Conservation (phyloP, 805 yeast species). For the Scheffersomyces spartinae region DNA sequence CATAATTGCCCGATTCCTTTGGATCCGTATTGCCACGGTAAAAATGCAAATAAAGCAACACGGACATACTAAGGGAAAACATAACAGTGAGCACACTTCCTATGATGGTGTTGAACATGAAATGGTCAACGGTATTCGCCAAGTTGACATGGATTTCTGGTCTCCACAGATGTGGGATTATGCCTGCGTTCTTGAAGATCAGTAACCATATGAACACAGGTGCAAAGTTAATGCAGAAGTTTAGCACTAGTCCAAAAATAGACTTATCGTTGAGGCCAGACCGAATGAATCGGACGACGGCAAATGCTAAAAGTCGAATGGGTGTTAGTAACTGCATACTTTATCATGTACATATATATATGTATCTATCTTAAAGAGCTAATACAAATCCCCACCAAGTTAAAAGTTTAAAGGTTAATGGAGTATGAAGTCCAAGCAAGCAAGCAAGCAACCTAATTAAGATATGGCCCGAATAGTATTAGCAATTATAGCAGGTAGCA, state of each 20-base stretch:
- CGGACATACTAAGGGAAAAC: too few species aligned
- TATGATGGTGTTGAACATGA: constrained; percentile 19
- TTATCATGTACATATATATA: too few species aligned
- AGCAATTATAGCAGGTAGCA: too few species aligned
- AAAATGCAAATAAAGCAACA: constrained; percentile 6
- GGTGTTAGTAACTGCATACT: too few species aligned
- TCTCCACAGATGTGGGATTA: constrained; percentile 41
- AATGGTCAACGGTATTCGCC: constrained; percentile 30
- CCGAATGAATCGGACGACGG: constrained; percentile 12
- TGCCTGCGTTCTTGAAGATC: constrained; percentile 48
- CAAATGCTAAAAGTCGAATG: too few species aligned
- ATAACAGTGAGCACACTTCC: constrained; percentile 5
- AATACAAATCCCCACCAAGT: too few species aligned
- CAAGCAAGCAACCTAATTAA: too few species aligned
- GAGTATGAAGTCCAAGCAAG: too few species aligned
- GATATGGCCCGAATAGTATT: too few species aligned
- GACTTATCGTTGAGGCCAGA: constrained; percentile 26
- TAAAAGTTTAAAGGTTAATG: too few species aligned
- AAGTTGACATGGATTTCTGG: constrained; percentile 42
- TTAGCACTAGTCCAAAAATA: constrained; percentile 25
- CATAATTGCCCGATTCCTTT: constrained; percentile 12
- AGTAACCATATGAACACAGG: constrained; percentile 44
- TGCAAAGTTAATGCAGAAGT: constrained; percentile 38
- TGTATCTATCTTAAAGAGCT: too few species aligned
- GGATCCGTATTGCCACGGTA: constrained; percentile 13